Base-by-base conservation (phyloP, 257 asterid species). In the Osmanthus fragrans region DNA sequence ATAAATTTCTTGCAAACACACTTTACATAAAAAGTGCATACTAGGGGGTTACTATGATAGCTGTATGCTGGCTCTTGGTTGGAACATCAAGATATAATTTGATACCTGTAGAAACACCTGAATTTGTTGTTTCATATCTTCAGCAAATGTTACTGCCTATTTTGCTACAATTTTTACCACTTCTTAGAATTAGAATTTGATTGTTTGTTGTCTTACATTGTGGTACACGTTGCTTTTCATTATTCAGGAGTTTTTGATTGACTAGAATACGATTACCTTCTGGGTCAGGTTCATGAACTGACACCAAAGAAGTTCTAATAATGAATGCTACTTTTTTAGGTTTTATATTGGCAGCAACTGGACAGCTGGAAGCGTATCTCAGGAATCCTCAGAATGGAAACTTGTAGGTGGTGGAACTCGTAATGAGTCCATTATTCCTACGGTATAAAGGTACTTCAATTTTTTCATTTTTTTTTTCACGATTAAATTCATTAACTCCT, bases 281-380 rank as follows among this genome's bases (percentile, higher is more conserved):
- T n/a, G 33, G n/a, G 32, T 34, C 51, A 30, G 42, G 36, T 58
- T 36, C 36, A 36, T 45, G 56, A 64, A 45, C 21, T n/a, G 37
- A 75, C 40, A 23, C 54, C 49, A 60, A 32, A 15, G 39, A 63
- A 13, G 18, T 68, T 81, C 30, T 33, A 27, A 18, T 47, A 39
- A 66, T 40, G 25, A 23, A 75, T 51, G 42, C 64, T 64, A 12
- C 34, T 37, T 36, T 76, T 81, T 29, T 78, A 89, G 93, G 93
- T 81, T 87, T 89, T 73, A 81, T 89, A 54, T 80, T 89, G 86
- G 91, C 93, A 39, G 88, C 93, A 73, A 85, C 73, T 34, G 89
- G 90, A 60, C 87, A 83, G 76, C 79, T 89, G 47, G 88, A 54
- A 42, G 67, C 80, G 19, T 81, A 86, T 80, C 85, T 89, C 70